These are phyloP conservation scores for Boletus barrowsii DNA, from an alignment of 768 basidiomycete species.

Conservation along the genomic window DNA sequence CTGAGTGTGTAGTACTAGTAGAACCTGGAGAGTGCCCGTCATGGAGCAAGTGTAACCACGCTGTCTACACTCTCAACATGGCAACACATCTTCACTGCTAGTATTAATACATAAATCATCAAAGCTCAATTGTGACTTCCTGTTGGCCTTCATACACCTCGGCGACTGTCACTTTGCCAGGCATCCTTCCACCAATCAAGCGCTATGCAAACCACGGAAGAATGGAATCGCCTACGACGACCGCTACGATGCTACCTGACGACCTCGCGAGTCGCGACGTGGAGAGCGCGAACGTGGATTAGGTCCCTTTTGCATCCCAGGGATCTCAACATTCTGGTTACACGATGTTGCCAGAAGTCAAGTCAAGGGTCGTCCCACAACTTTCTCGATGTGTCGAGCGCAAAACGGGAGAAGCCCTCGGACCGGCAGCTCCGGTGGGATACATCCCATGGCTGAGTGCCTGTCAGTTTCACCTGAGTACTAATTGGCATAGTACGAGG, in stretches of 20 bases:
- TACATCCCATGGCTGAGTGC: not conserved
- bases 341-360: conserved; percentile 7
- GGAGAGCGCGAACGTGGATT: conserved; percentile 17
- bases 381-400: not conserved
- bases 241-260: conserved; percentile 3
- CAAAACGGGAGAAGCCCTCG: not conserved
- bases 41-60: too few relatives aligned
- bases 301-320: conserved; percentile 43
- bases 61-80: not conserved
- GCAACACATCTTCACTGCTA: not conserved
- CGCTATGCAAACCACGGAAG: conserved; percentile 9
- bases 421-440: not conserved
- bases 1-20: not conserved
- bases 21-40: not conserved
- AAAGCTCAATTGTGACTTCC: conserved; percentile 11
- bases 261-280: conserved; percentile 14
- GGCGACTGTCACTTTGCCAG: not conserved
- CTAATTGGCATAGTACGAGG: too few relatives aligned
- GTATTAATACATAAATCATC: not conserved
- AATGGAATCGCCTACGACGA: conserved; percentile 6
- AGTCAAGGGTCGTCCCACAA: not conserved
- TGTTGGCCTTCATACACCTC: not conserved
- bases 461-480: not conserved
- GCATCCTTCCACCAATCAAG: conserved; percentile 8
- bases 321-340: conserved; percentile 43